Conservation (phyloP, 768 basidiomycete genomes). For the Mrakia frigida region DNA sequence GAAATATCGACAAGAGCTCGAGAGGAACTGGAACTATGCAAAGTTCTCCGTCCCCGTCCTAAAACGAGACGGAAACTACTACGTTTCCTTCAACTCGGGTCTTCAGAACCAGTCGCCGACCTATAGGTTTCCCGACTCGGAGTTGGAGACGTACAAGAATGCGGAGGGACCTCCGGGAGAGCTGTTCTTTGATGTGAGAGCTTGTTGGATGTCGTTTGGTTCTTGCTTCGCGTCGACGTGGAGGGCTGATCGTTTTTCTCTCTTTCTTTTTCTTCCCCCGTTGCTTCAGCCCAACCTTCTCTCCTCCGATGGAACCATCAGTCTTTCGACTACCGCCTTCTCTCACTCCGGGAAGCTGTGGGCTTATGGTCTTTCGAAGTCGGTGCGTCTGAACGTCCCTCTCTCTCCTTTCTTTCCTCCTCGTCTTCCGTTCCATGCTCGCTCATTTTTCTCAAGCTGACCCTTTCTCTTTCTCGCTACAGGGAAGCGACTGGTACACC, state of each 20-base stretch:
- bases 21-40: conserved; percentile 53
- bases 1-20: conserved; percentile 58
- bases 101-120: conserved; percentile 24
- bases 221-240: neutral
- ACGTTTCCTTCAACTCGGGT: conserved; percentile 40
- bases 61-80: conserved; percentile 66
- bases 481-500: conserved; percentile 40
- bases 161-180: conserved; percentile 48
- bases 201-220: neutral
- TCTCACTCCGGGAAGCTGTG: conserved; percentile 62
- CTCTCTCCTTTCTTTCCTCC: neutral
- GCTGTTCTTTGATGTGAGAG: conserved; percentile 73
- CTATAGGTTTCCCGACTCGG: conserved; percentile 15
- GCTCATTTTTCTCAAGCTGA: neutral
- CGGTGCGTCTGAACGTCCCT: conserved; percentile 45
- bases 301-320: conserved; percentile 65
- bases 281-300: conserved; percentile 68
- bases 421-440: neutral
- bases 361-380: conserved; percentile 70
- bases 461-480: neutral
- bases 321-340: conserved; percentile 58
- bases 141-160: neutral
- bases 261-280: neutral
- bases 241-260: neutral
- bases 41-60: conserved; percentile 57